Percentiles rank a stretch among this genome's conserved stretches.
These are phyloP conservation scores for Auricularia auricula-judae DNA, from an alignment of 768 basidiomycete genomes.

Conservation along the genomic window DNA sequence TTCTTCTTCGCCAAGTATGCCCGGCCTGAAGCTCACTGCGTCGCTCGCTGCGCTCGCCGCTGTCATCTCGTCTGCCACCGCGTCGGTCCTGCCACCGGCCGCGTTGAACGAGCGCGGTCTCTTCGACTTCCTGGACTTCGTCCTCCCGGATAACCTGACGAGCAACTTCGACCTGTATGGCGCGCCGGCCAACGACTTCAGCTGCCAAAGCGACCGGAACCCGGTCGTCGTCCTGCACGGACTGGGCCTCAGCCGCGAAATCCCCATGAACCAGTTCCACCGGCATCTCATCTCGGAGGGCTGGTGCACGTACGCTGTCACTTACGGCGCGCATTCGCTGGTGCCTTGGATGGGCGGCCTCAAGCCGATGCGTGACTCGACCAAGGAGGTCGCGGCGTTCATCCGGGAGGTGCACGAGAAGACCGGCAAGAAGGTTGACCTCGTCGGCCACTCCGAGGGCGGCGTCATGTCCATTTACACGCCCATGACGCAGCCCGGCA, in stretches of 20 bases:
- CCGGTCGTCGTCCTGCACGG: constrained; percentile 1
- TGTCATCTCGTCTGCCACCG: neutral
- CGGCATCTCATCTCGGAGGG: neutral
- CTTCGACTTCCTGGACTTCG: neutral
- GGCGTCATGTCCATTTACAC: neutral
- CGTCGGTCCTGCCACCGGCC: neutral
- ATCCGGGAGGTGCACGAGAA: neutral
- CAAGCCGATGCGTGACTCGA: neutral
- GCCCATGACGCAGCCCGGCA: neutral
- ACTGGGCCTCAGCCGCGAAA: neutral
- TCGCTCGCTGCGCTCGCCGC: neutral
- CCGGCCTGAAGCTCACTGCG: neutral
- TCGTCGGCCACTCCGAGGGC: neutral
- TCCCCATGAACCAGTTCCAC: neutral
- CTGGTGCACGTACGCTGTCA: neutral
- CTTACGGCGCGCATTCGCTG: neutral
- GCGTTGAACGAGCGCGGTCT: neutral
- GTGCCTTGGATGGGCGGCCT: neutral
- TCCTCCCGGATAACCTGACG: neutral
- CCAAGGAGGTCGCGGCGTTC: neutral
- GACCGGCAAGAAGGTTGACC: constrained; percentile 1
- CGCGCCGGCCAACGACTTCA: neutral
- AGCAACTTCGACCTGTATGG: neutral
- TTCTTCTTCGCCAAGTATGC: constrained; percentile 12
- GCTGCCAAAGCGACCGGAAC: neutral